Percentiles rank a stretch among this genome's conserved stretches.
phyloP scores from a whole-genome alignment of 306 rosid genomes.

The Corylus heterophylla region DNA sequence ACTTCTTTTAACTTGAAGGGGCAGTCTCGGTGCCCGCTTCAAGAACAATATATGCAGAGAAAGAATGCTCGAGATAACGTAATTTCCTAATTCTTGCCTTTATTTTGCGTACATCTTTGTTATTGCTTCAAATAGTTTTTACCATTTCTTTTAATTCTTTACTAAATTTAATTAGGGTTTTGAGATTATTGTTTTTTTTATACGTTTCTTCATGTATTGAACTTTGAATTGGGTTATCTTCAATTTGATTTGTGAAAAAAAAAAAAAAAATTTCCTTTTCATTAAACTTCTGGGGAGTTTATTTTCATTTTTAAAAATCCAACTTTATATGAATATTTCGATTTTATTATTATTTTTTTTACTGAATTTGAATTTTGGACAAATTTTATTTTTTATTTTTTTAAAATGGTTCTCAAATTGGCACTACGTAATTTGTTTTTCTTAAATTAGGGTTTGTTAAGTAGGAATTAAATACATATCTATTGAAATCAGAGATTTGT shows the following conservation, averaged over 20 bases:
- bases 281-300: not conserved
- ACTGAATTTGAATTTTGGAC: not conserved
- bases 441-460: too few species aligned
- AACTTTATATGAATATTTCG: not conserved
- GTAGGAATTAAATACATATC: too few species aligned
- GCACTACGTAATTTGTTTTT: too few species aligned
- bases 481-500: too few species aligned
- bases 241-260: not conserved
- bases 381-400: too few species aligned
- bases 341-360: too few species aligned
- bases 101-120: not conserved
- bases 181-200: not conserved
- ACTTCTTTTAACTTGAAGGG: conserved; percentile 21
- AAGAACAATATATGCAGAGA: conserved; percentile 32
- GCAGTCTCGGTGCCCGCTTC: conserved; percentile 23
- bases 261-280: not conserved
- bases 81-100: not conserved
- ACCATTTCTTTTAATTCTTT: too few species aligned
- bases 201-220: not conserved
- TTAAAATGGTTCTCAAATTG: too few species aligned
- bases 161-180: too few species aligned
- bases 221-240: not conserved
- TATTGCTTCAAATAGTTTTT: not conserved
- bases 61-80: conserved; percentile 39
- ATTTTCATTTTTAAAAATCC: not conserved